Conservation (phyloP, 495 filamentous ascomycete genomes). For the Amorphotheca resinae region DNA sequence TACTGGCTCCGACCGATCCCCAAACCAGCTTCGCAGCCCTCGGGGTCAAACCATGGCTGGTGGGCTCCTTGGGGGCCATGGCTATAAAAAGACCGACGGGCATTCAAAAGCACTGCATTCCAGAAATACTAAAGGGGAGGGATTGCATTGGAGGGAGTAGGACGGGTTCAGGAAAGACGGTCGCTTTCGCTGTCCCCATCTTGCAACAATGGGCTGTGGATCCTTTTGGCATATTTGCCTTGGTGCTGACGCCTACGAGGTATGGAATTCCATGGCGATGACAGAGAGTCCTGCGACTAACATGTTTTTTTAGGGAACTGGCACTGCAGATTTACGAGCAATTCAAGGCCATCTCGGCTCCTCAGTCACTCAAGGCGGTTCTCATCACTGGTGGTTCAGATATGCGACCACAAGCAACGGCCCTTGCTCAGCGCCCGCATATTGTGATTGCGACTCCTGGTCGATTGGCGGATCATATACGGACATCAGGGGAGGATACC, state of each 20-base stretch:
- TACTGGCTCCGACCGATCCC: constrained; percentile 31
- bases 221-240: constrained; percentile 78
- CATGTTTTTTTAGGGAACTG: constrained; percentile 61
- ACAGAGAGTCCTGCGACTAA: too few relatives aligned
- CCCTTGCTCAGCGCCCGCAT: constrained; percentile 69
- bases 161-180: constrained; percentile 98
- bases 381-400: constrained; percentile 86
- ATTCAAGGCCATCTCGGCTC: constrained; percentile 77
- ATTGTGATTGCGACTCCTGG: constrained; percentile 92
- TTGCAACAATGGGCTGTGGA: constrained; percentile 88
- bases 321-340: constrained; percentile 95
- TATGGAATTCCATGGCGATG: constrained; percentile 21
- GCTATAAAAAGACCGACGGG: constrained; percentile 79
- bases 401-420: constrained; percentile 81
- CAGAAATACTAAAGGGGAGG: constrained; percentile 73
- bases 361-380: constrained; percentile 70
- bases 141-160: constrained; percentile 91
- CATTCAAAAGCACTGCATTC: constrained; percentile 88
- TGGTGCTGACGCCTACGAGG: constrained; percentile 83
- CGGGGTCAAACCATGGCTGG: constrained; percentile 74
- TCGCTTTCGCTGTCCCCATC: constrained; percentile 89
- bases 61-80: constrained; percentile 73
- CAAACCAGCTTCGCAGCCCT: constrained; percentile 62
- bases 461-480: constrained; percentile 86
- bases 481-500: constrained; percentile 80